Evolutionary conservation across 192 early-diverging fungal species (phyloP), one percentile per base, ranked within the genome.

Genomic region (Gryganskiella cystojenkinii): DNA sequence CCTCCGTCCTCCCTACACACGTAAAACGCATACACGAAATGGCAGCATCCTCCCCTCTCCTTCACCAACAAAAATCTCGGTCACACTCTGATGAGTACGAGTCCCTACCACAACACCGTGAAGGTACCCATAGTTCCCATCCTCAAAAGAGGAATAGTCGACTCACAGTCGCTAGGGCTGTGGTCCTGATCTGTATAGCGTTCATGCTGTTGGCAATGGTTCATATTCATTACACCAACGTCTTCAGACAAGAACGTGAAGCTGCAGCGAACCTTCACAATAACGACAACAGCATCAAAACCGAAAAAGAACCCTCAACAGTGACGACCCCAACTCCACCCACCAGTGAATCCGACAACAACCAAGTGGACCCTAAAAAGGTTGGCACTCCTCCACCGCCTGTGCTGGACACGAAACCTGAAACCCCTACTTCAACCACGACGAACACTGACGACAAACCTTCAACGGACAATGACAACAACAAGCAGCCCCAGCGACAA

Each of bases 151-250:
- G 56, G 22, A 64, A 60, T 44, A 76, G 72, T 24, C 64, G 49
- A 11, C 30, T 67, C 24, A 28, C 72, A 25, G 40, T 65, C 2
- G 65, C 62, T 8, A 67, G 59, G 27, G 45, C 25, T 11, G 50
- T 76, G 14, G 34, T 76, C 20, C 4, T 76, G 37, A 63, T 76
- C 10, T 76, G 72, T 52, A 37, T 76, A 25, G 24, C 64, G 0
- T 76, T 50, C 14, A 59, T 61, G 47, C n/a, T 61, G 56, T 50
- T 76, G 51, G 72, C 59, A 6, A n/a, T 76, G 3, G 53, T 46
- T 10, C 64, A 76, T 61, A 49, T 67, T 14, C 72, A 76, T 31
- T 76, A 67, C 53, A 50, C 54, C 43, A 57, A 31, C 24, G 20
- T 44, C n/a, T 57, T 28, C 28, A 34, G 52, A 5, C 51, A 71